These are phyloP conservation scores for Trifolium subterraneum DNA, from an alignment of 306 rosid species.

Conservation along the genomic window DNA sequence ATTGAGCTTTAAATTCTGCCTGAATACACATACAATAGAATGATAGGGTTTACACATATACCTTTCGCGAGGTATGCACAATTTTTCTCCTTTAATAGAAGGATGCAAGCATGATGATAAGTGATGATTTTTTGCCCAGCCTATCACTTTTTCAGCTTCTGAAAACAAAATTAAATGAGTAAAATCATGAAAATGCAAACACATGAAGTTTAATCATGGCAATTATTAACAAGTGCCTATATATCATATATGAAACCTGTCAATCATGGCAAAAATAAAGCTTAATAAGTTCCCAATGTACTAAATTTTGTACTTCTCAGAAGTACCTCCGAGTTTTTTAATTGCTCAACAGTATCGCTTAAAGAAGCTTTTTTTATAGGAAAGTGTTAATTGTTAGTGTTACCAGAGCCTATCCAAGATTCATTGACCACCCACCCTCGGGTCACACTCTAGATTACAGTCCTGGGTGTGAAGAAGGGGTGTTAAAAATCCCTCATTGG, in stretches of 20 bases:
- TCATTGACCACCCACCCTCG: too few relatives aligned
- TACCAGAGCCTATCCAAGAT: too few relatives aligned
- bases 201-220: neutral
- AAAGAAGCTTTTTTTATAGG: neutral
- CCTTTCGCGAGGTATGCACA: slow-evolving; percentile 89
- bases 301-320: slow-evolving; percentile 3
- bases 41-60: slow-evolving; percentile 40
- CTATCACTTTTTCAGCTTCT: slow-evolving; percentile 96
- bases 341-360: slow-evolving; percentile 2
- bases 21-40: slow-evolving; percentile 5
- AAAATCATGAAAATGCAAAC: slow-evolving; percentile 17
- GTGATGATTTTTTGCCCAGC: slow-evolving; percentile 95
- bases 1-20: slow-evolving; percentile 36
- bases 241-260: neutral
- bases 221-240: neutral
- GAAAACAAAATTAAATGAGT: slow-evolving; percentile 36
- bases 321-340: neutral
- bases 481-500: too few relatives aligned
- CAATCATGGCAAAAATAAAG: slow-evolving; percentile 15
- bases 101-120: slow-evolving; percentile 76
- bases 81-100: slow-evolving; percentile 73
- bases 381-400: neutral
- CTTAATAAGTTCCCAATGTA: neutral
- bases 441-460: too few relatives aligned
- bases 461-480: too few relatives aligned